Evolutionary conservation across 371 early-diverging fungal species (phyloP).

Genomic region (Lichtheimia corymbifera): DNA sequence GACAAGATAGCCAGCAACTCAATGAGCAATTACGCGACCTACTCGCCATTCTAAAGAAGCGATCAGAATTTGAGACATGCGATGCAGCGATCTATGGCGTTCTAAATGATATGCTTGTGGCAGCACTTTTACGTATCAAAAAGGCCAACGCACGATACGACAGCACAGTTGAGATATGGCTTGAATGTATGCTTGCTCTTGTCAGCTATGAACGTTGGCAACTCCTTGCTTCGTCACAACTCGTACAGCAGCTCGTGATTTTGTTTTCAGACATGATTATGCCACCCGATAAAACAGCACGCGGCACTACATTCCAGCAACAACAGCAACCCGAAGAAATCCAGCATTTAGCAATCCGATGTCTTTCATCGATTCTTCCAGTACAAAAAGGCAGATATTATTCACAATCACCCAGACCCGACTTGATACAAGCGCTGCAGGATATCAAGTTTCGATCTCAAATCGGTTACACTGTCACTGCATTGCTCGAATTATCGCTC

Average conservation of each 20-base stretch:
- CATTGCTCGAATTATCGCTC: conserved; percentile 33
- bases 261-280: conserved; percentile 3
- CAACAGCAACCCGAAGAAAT: conserved; percentile 35
- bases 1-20: neutral
- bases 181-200: neutral
- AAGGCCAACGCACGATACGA: neutral
- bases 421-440: neutral
- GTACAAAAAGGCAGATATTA: neutral
- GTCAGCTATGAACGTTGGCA: neutral
- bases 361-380: conserved; percentile 25
- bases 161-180: conserved; percentile 1
- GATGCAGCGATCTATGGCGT: neutral
- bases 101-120: neutral
- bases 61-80: neutral
- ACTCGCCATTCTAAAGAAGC: neutral
- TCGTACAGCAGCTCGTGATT: conserved; percentile 3
- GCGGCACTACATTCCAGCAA: neutral
- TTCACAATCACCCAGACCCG: conserved; percentile 6
- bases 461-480: conserved; percentile 22
- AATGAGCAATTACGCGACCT: neutral
- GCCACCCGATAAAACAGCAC: neutral
- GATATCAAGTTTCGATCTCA: conserved; percentile 16
- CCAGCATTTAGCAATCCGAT: conserved; percentile 32
- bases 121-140: conserved; percentile 3
- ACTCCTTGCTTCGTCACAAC: neutral